phyloP scores from a whole-genome alignment of 2,329 filamentous ascomycete genomes.

The Aureobasidium sp. region DNA sequence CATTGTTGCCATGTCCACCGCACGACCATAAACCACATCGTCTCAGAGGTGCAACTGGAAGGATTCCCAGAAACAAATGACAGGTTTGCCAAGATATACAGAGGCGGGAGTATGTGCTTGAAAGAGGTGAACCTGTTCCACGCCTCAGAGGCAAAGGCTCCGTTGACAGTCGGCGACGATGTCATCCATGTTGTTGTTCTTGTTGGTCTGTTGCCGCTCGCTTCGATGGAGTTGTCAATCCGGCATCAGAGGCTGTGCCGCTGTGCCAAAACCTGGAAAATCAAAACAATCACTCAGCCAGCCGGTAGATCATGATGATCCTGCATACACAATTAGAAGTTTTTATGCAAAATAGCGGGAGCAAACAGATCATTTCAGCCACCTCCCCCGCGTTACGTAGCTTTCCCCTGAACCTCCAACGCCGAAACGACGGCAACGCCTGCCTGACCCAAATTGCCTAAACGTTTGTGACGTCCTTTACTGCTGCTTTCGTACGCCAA shows the following conservation, averaged over 20 bases:
- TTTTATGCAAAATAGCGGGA: neutral
- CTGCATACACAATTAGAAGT: neutral
- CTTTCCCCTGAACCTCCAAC: neutral
- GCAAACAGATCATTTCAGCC: neutral
- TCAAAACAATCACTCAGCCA: neutral
- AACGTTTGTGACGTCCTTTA: neutral
- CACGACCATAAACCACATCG: neutral
- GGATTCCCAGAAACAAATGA: neutral
- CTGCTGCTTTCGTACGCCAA: neutral
- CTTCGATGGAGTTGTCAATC: neutral
- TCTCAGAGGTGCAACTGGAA: neutral
- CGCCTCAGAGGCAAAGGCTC: neutral
- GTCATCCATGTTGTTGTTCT: neutral
- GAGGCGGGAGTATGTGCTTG: neutral
- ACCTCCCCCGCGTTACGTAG: neutral
- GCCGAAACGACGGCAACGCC: neutral
- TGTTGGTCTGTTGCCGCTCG: neutral
- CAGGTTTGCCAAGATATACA: neutral
- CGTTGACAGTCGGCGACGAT: neutral
- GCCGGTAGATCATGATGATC: neutral
- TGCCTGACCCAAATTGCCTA: neutral
- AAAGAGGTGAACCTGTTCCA: neutral
- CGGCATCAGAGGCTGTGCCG: neutral
- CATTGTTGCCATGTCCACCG: neutral
- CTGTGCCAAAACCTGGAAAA: neutral